Evolutionary conservation across 805 yeast genomes (phyloP).

Genomic region (Candida incommunis): DNA sequence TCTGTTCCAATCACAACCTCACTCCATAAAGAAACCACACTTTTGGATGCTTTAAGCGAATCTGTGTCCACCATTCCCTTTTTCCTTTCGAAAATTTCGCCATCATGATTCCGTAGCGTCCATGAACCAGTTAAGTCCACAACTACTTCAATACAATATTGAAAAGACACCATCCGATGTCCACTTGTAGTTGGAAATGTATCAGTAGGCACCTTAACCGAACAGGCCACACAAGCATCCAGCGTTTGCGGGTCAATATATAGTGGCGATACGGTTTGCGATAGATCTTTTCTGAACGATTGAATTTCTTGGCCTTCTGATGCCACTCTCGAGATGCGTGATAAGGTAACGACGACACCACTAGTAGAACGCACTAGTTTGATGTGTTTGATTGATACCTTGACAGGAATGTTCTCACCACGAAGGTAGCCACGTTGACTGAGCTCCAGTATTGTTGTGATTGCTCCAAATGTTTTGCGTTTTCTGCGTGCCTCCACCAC

Average conservation of each 20-base stretch:
- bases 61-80: constrained; percentile 54
- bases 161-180: constrained; percentile 60
- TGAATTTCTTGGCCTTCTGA: constrained; percentile 39
- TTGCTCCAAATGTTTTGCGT: constrained; percentile 26
- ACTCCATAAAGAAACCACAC: constrained; percentile 67
- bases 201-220: constrained; percentile 65
- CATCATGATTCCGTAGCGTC: constrained; percentile 14
- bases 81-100: constrained; percentile 20
- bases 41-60: constrained; percentile 55
- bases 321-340: constrained; percentile 61
- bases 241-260: constrained; percentile 58
- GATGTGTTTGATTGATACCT: constrained; percentile 51
- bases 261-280: constrained; percentile 64
- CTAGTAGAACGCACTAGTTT: constrained; percentile 53
- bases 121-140: constrained; percentile 62
- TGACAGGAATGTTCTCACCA: constrained; percentile 70
- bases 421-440: constrained; percentile 59
- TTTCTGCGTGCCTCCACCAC: constrained; percentile 38
- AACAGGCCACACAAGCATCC: constrained; percentile 42
- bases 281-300: constrained; percentile 70
- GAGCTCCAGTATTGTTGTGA: constrained; percentile 26
- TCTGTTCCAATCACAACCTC: constrained; percentile 75
- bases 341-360: constrained; percentile 67
- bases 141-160: constrained; percentile 71
- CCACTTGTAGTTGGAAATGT: constrained; percentile 74